These are phyloP conservation scores for Paecilomyces variotii DNA, from an alignment of 2,329 filamentous ascomycete species.

Conservation along the genomic window DNA sequence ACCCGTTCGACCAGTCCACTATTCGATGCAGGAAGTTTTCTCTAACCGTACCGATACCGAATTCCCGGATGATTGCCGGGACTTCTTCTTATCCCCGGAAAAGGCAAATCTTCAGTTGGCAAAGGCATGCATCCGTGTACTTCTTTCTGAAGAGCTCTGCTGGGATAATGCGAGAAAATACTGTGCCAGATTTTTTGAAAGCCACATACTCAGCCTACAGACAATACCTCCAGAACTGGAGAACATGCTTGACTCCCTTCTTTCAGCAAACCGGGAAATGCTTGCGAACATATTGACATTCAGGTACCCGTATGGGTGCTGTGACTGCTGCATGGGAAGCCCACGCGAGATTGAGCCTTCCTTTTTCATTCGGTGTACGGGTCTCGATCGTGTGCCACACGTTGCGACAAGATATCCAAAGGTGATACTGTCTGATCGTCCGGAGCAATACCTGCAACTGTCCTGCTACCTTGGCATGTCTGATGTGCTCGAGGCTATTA, in stretches of 20 bases:
- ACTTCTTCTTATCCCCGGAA: conserved; percentile 1
- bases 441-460: neutral
- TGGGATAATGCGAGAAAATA: neutral
- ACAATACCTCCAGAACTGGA: conserved; percentile 1
- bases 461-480: neutral
- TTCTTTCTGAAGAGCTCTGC: conserved; percentile 1
- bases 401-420: conserved; percentile 1
- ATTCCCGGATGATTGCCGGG: conserved; percentile 1
- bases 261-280: neutral
- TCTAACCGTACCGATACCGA: neutral
- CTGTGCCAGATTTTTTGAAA: conserved; percentile 3
- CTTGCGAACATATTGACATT: conserved; percentile 2
- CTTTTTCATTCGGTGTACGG: conserved; percentile 5
- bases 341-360: conserved; percentile 2
- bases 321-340: conserved; percentile 2
- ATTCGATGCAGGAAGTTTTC: conserved; percentile 5
- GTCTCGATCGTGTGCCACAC: conserved; percentile 1
- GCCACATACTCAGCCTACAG: conserved; percentile 2
- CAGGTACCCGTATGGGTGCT: neutral
- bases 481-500: neutral
- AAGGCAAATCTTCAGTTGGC: conserved; percentile 4
- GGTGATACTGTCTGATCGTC: neutral
- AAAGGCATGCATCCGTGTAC: conserved; percentile 4
- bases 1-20: conserved; percentile 4
- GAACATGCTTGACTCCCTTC: conserved; percentile 3